A percentile compares a stretch with the other conserved stretches of the same genome.
phyloP scores from a whole-genome alignment of 2,329 filamentous ascomycete species.

The Stagonosporopsis rhizophila region DNA sequence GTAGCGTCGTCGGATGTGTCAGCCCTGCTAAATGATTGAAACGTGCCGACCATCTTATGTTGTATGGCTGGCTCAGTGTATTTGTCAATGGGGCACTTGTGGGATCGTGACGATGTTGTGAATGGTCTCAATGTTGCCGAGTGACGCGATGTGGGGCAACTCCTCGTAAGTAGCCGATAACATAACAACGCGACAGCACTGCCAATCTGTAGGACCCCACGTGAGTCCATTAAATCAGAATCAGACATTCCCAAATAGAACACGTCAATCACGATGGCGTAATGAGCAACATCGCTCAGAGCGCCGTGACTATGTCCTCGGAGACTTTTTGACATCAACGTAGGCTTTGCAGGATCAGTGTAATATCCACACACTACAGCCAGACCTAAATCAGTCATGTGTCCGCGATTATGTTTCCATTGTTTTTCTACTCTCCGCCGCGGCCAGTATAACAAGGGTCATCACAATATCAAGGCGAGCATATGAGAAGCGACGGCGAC shows the following conservation, averaged over 20 bases:
- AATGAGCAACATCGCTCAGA: not conserved
- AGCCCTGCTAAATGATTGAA: not conserved
- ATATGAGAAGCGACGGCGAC: too few relatives aligned
- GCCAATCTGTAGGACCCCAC: not conserved
- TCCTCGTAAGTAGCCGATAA: not conserved
- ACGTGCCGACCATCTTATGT: not conserved
- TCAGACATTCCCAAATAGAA: too few relatives aligned
- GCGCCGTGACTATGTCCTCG: not conserved
- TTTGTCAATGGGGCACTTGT: not conserved
- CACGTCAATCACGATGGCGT: too few relatives aligned
- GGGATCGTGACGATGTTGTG: not conserved
- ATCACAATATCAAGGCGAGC: too few relatives aligned
- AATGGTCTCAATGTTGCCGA: not conserved
- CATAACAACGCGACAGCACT: not conserved
- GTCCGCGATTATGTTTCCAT: too few relatives aligned
- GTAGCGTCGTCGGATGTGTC: not conserved
- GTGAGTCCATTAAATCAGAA: too few relatives aligned
- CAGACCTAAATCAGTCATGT: too few relatives aligned
- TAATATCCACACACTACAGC: too few relatives aligned
- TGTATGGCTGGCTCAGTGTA: not conserved
- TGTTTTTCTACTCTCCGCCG: too few relatives aligned
- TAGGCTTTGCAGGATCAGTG: too few relatives aligned
- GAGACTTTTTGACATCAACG: too few relatives aligned
- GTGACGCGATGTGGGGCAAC: conserved; percentile 9
- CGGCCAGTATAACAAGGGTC: too few relatives aligned